Evolutionary conservation across 768 basidiomycete species (phyloP).

Genomic region (Rhodotorula toruloides): DNA sequence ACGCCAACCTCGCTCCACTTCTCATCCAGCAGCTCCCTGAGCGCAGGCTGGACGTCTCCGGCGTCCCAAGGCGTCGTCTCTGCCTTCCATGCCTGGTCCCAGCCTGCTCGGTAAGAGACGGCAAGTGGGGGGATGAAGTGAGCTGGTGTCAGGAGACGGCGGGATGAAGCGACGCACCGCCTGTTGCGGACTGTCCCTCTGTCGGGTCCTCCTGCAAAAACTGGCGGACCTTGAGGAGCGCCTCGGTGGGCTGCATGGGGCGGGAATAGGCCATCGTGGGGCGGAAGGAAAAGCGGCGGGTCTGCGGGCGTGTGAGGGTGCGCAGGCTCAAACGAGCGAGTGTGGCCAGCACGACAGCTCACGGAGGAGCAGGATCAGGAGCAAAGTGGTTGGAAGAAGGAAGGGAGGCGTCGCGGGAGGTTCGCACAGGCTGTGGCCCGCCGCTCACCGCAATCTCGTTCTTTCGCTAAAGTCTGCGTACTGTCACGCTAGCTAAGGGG

Average conservation of each 20-base stretch:
- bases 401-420: too few relatives aligned
- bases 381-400: too few relatives aligned
- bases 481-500: too few relatives aligned
- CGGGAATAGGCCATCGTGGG: too few relatives aligned
- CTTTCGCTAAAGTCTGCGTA: too few relatives aligned
- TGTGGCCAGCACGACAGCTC: too few relatives aligned
- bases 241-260: not conserved
- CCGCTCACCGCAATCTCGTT: too few relatives aligned
- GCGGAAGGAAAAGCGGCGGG: too few relatives aligned
- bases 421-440: too few relatives aligned
- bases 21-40: conserved; percentile 55
- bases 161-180: not conserved
- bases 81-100: conserved; percentile 48
- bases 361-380: too few relatives aligned
- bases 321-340: too few relatives aligned
- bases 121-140: not conserved
- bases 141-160: not conserved
- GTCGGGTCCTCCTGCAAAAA: conserved; percentile 7
- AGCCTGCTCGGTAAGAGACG: not conserved
- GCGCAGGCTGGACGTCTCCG: conserved; percentile 53
- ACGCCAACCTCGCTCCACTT: conserved; percentile 36
- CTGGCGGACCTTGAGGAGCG: conserved; percentile 18
- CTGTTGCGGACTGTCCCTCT: conserved; percentile 5
- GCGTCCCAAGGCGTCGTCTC: conserved; percentile 62
- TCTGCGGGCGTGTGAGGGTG: too few relatives aligned